These are phyloP conservation scores for Sherardia arvensis DNA, from an alignment of 257 asterid genomes.

Conservation along the genomic window DNA sequence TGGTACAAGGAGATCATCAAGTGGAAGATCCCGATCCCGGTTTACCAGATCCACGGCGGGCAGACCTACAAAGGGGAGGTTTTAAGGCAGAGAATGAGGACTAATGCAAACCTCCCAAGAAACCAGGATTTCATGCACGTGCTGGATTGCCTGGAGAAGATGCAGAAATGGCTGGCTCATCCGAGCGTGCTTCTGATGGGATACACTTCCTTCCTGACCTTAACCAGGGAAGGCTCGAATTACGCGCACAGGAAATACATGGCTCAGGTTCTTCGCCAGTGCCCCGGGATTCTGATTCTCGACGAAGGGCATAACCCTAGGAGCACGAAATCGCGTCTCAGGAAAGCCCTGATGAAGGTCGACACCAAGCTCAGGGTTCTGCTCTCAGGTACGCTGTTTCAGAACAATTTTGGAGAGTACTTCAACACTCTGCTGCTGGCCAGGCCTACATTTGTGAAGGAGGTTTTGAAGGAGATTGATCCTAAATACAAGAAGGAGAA, in stretches of 20 bases:
- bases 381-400: conserved; percentile 90
- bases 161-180: conserved; percentile 93
- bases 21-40: conserved; percentile 95
- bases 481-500: conserved; percentile 73
- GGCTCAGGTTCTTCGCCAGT: conserved; percentile 79
- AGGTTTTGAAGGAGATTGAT: conserved; percentile 77
- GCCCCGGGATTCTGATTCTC: conserved; percentile 85
- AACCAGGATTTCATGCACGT: conserved; percentile 99
- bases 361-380: conserved; percentile 72
- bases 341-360: conserved; percentile 89
- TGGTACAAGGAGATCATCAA: conserved; percentile 96
- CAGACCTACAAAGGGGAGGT: conserved; percentile 95
- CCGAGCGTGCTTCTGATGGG: conserved; percentile 97
- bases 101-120: conserved; percentile 67
- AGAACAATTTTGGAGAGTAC: conserved; percentile 93
- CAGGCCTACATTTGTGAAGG: conserved; percentile 70
- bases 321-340: conserved; percentile 87
- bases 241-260: conserved; percentile 94
- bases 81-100: conserved; percentile 70
- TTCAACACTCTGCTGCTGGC: conserved; percentile 90
- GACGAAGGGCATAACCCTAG: conserved; percentile 99
- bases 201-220: conserved; percentile 77
- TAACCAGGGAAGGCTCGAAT: conserved; percentile 85
- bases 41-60: conserved; percentile 96
- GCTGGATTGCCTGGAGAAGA: conserved; percentile 86